Base-by-base conservation (phyloP, 176 grass and related monocot genomes). In the Musa beccarii region DNA sequence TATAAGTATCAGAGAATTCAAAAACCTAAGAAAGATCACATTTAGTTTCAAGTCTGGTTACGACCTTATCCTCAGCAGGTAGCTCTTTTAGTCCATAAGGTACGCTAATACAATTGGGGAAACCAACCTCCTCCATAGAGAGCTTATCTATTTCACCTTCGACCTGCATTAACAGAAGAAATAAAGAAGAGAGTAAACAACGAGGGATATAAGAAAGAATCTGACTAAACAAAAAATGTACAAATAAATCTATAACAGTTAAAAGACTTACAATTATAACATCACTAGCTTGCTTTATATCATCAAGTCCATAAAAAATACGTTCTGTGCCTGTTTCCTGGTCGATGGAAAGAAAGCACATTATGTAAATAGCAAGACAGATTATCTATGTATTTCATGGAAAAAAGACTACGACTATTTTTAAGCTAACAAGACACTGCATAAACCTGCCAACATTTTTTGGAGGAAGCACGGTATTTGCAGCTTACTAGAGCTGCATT, bases 61-160 rank as follows among this genome's bases (percentile, higher is more conserved):
- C 76, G 85, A 99, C 91, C 85, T 87, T 81, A 3, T 90, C 79
- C 83, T 82, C 78, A 22, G 69, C 71, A 65, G 83, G 86, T 67
- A 89, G 20, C 28, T 87, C 85, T 20, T 83, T 77, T 72, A 89
- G 89, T 73, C 89, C 89, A 86, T 92, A 86, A 74, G 96, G 91
- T 24, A 99, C 86, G 75, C 91, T 99, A 71, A 99, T 84, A 83
- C 91, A 99, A 77, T 95, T 99, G 61, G 25, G 77, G 74, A 81
- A 99, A 43, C 96, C 96, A 77, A 85, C 91, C 80, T 99, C 91
- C 75, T 99, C 96, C 88, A 99, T 89, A 15, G 91, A 99, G 63
- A 99, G 88, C 79, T 99, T 99, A 88, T 99, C 89, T 67, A 99
- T 95, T 89, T 99, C 96, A 77, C 91, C 91, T 76, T 94, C 89